These are phyloP conservation scores for Thermomucor indicae-seudaticae DNA, from an alignment of 371 early-diverging fungal species.

Conservation along the genomic window DNA sequence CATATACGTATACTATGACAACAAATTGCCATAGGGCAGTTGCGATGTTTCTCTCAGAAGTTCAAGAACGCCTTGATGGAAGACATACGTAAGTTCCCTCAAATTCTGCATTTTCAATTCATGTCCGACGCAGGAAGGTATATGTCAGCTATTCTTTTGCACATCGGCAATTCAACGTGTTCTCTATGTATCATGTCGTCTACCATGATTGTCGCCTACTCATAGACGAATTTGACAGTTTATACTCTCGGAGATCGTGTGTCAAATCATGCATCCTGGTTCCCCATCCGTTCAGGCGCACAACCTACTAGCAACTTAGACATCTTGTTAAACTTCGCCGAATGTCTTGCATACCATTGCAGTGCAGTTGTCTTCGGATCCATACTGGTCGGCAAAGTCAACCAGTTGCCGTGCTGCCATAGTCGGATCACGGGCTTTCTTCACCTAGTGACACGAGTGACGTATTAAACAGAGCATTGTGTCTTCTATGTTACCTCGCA, in stretches of 20 bases:
- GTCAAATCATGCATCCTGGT: constrained; percentile 66
- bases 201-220: constrained; percentile 47
- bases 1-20: too few relatives aligned
- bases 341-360: constrained; percentile 44
- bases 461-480: background rate
- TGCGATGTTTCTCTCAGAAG: too few relatives aligned
- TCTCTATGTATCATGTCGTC: background rate
- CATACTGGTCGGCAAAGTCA: constrained; percentile 67
- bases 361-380: constrained; percentile 76
- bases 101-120: too few relatives aligned
- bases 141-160: too few relatives aligned
- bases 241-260: constrained; percentile 56
- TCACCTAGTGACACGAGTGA: constrained; percentile 30
- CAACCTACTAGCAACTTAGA: constrained; percentile 42
- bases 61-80: too few relatives aligned
- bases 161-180: too few relatives aligned
- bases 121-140: too few relatives aligned
- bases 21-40: too few relatives aligned
- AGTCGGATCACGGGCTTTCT: constrained; percentile 53
- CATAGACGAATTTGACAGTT: constrained; percentile 55
- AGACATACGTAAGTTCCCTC: too few relatives aligned
- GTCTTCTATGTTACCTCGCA: background rate
- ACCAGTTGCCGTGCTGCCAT: constrained; percentile 57
- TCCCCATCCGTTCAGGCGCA: constrained; percentile 77
- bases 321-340: background rate